Base-by-base conservation (phyloP, 2,329 filamentous ascomycete genomes). In the Microdochium bolleyi region DNA sequence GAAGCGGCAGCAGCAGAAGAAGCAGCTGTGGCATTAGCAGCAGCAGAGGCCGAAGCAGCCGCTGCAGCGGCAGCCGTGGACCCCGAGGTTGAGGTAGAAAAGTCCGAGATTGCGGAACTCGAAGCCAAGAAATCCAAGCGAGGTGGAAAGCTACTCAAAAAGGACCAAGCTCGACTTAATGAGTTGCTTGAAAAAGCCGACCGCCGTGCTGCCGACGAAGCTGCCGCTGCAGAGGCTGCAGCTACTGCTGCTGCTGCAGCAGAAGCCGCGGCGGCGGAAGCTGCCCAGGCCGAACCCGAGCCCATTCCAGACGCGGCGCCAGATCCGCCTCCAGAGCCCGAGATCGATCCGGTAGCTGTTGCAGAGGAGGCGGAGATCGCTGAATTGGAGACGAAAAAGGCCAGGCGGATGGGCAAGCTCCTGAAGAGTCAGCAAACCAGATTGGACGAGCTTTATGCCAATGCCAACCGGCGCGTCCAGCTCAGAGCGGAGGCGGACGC, bases 351-450 rank as follows among this genome's bases (percentile, higher is more conserved):
- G 22, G 60, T 60, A 53, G 58, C 60, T 25, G 55, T 52, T 2
- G 57, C 52, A 3, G 59, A 61, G 51, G 57, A 59, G 49, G 55
- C 27, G 2, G 64, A 70, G 57, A 64, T 60, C 57, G 53, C 51
- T 9, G 37, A 37, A 38, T 53, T 62, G 3, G 56, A 55, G 7
- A 49, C 67, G 49, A 70, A 69, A 58, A 65, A 70, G 48, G 65
- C 70, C 54, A 25, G 14, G 48, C 70, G 65, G 53, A 61, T 56
- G 49, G 59, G 67, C 52, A 73, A 70, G 58, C 63, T 72, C 16
- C 58, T 70, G 51, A 64, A 70, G 56, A 66, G 62, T 53, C 69
- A 70, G 34, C 64, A 59, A 49, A 55, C 37, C 48, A 56, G 60
- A 30, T 51, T 61, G 19, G 56, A 61, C 27, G 55, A 61, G 16